Evolutionary conservation across 2,329 filamentous ascomycete species (phyloP).

Genomic region (Trichoderma sp.): DNA sequence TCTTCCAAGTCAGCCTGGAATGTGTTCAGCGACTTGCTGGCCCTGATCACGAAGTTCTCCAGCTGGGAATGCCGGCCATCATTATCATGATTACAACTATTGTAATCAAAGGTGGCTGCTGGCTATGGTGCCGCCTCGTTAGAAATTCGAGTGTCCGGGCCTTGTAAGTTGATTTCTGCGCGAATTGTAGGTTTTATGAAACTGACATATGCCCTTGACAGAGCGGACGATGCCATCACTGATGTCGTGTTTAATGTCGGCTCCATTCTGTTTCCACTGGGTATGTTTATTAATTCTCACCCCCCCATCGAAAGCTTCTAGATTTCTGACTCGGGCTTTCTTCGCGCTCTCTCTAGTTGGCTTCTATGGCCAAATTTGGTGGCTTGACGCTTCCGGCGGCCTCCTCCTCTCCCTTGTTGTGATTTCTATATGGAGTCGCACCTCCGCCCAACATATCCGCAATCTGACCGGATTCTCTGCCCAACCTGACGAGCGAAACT

Average conservation of each 20-base stretch:
- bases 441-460: slow-evolving; percentile 75
- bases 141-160: slow-evolving; percentile 86
- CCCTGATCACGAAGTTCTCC: slow-evolving; percentile 68
- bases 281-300: slow-evolving; percentile 43
- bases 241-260: slow-evolving; percentile 92
- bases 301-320: neutral
- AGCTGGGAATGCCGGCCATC: slow-evolving; percentile 73
- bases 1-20: slow-evolving; percentile 75
- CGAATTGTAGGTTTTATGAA: neutral
- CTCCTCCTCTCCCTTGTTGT: slow-evolving; percentile 77
- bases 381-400: slow-evolving; percentile 80
- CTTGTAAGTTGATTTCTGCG: slow-evolving; percentile 51
- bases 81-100: slow-evolving; percentile 82
- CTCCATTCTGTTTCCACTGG: slow-evolving; percentile 82
- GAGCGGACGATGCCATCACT: slow-evolving; percentile 60
- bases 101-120: slow-evolving; percentile 78
- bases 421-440: slow-evolving; percentile 77
- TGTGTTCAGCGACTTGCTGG: slow-evolving; percentile 67
- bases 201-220: slow-evolving; percentile 33
- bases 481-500: slow-evolving; percentile 78
- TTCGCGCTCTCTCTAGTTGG: slow-evolving; percentile 56
- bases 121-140: slow-evolving; percentile 85
- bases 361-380: slow-evolving; percentile 78
- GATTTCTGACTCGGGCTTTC: neutral
- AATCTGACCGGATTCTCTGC: slow-evolving; percentile 80